phyloP scores from a whole-genome alignment of 2,329 filamentous ascomycete genomes.

The Talaromyces sp. region DNA sequence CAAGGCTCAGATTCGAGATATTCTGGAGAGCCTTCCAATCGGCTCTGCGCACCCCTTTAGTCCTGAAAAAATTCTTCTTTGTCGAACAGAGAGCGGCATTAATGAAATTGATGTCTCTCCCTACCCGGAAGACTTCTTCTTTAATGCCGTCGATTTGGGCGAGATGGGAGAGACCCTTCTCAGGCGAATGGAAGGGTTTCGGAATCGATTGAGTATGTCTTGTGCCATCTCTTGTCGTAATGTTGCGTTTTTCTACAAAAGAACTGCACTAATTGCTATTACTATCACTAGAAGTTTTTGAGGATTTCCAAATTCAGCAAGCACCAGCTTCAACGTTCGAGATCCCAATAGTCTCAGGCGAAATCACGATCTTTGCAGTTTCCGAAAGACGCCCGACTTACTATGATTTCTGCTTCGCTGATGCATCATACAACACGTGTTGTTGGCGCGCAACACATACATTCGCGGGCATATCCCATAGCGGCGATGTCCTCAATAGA shows the following conservation, averaged over 20 bases:
- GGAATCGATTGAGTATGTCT: neutral
- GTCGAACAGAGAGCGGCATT: constrained; percentile 5
- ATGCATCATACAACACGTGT: neutral
- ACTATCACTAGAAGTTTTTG: neutral
- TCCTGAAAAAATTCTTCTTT: constrained; percentile 5
- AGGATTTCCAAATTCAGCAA: neutral
- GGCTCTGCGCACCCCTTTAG: constrained; percentile 8
- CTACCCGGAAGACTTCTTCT: constrained; percentile 7
- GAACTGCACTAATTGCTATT: neutral
- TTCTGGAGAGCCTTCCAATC: constrained; percentile 2
- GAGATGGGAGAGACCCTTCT: constrained; percentile 9
- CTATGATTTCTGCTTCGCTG: constrained; percentile 5
- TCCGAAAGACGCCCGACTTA: constrained; percentile 7
- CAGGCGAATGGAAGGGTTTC: constrained; percentile 2
- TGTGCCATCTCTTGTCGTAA: neutral
- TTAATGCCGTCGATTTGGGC: constrained; percentile 10
- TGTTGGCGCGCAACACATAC: neutral
- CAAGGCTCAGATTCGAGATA: constrained; percentile 5
- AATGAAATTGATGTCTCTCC: constrained; percentile 6
- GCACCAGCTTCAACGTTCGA: constrained; percentile 2
- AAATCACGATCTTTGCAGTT: constrained; percentile 6
- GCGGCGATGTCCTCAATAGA: neutral
- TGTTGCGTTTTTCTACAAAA: neutral
- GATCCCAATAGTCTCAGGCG: constrained; percentile 1
- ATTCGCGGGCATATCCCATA: neutral